phyloP scores from a whole-genome alignment of 1,284 basidiomycete genomes.

The Spongiforma sp. region DNA sequence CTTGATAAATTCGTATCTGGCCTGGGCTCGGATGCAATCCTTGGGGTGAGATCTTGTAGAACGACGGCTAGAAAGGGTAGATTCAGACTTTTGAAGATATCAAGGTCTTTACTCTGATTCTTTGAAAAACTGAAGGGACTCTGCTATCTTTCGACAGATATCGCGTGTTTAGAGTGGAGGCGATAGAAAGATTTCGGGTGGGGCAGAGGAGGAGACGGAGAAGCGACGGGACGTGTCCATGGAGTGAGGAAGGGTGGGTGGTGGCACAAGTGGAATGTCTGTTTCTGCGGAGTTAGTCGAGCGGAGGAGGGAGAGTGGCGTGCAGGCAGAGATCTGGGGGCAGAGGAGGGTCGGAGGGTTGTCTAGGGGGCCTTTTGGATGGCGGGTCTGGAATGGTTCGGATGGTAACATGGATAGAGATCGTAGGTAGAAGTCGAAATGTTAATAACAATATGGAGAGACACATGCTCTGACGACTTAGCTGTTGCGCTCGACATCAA shows the following conservation, averaged over 20 bases:
- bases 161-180: conserved; percentile 44
- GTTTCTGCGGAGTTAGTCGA: conserved; percentile 27
- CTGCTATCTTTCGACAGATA: conserved; percentile 82
- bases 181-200: conserved; percentile 20
- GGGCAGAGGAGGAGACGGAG: conserved; percentile 51
- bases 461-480: too few relatives aligned
- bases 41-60: conserved; percentile 51
- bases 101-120: too few relatives aligned
- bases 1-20: conserved; percentile 82
- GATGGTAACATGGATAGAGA: not conserved
- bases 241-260: conserved; percentile 35
- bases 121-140: conserved; percentile 78
- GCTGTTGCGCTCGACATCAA: too few relatives aligned
- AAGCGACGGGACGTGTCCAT: conserved; percentile 45
- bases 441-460: too few relatives aligned
- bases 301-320: conserved; percentile 33
- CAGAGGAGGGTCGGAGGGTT: conserved; percentile 41
- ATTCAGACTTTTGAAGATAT: conserved; percentile 47
- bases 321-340: too few relatives aligned
- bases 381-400: not conserved
- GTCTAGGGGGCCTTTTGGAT: not conserved
- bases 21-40: conserved; percentile 62
- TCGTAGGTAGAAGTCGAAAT: too few relatives aligned
- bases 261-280: conserved; percentile 42
- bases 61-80: conserved; percentile 41